A percentile compares a stretch with the other conserved stretches of the same genome.
Evolutionary conservation across 441 rosid genomes (phyloP).

Genomic region (Populus hybrid): DNA sequence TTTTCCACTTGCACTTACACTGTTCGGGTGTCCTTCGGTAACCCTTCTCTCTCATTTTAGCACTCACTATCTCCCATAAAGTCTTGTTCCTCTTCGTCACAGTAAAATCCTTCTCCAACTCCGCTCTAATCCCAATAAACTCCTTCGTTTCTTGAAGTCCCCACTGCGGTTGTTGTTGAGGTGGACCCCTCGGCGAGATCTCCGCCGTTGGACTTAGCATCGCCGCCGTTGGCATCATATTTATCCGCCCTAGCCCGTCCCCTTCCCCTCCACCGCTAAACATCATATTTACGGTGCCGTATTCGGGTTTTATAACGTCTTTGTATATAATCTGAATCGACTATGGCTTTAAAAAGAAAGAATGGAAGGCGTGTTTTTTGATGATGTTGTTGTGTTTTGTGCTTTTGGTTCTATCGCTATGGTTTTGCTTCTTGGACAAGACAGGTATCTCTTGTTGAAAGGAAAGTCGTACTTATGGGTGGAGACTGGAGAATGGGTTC

Average conservation of each 20-base stretch:
- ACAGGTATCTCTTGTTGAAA: background rate
- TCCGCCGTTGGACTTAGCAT: background rate
- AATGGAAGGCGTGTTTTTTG: background rate
- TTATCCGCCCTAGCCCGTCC: background rate
- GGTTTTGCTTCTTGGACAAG: background rate
- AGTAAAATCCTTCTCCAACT: slow-evolving; percentile 48
- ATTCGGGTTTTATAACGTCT: background rate
- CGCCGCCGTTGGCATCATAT: background rate
- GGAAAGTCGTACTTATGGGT: background rate
- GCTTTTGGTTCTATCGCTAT: background rate
- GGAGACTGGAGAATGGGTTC: background rate
- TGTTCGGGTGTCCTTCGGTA: slow-evolving; percentile 47
- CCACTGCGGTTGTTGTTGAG: slow-evolving; percentile 50
- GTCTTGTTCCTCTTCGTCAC: slow-evolving; percentile 46
- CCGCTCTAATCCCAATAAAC: slow-evolving; percentile 40
- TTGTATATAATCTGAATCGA: background rate
- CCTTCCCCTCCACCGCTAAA: background rate
- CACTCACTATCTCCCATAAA: slow-evolving; percentile 53
- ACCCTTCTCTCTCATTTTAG: slow-evolving; percentile 44
- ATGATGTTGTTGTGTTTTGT: background rate
- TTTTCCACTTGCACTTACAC: slow-evolving; percentile 69
- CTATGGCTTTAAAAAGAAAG: background rate
- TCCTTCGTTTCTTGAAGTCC: slow-evolving; percentile 50
- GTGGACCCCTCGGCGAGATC: slow-evolving; percentile 11
- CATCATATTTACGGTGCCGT: background rate